Conservation (phyloP, 306 rosid species). For the Pterocarpus santalinus region DNA sequence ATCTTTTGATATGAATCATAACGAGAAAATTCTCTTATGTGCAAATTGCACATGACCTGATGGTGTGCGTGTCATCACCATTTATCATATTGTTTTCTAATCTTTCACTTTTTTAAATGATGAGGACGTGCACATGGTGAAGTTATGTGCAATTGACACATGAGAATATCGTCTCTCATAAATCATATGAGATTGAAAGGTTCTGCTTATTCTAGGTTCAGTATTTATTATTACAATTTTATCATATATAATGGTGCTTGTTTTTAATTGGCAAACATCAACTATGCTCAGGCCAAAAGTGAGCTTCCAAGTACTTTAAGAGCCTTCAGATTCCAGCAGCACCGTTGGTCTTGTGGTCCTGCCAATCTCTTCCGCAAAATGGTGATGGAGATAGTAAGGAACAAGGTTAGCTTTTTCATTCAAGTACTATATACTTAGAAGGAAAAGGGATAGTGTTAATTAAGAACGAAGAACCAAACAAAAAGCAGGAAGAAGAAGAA, state of each 20-base stretch:
- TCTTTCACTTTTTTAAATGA: too few species aligned
- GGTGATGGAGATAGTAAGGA: slow-evolving; percentile 89
- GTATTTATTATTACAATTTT: neutral
- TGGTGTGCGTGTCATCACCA: too few species aligned
- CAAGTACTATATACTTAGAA: neutral
- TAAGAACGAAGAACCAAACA: neutral
- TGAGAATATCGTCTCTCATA: too few species aligned
- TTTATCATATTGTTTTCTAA: too few species aligned
- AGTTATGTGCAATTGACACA: too few species aligned
- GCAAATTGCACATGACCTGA: too few species aligned
- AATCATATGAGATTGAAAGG: too few species aligned
- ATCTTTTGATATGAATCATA: too few species aligned
- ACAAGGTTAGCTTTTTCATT: slow-evolving; percentile 65
- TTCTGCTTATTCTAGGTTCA: neutral
- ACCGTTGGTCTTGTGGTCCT: slow-evolving; percentile 99
- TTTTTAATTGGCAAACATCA: neutral
- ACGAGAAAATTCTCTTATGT: too few species aligned
- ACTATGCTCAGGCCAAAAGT: slow-evolving; percentile 76
- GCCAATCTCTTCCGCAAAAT: slow-evolving; percentile 97
- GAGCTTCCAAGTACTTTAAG: slow-evolving; percentile 98
- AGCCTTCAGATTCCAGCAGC: slow-evolving; percentile 99
- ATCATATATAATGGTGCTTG: neutral
- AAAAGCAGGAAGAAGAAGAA: neutral
- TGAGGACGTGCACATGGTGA: too few species aligned
- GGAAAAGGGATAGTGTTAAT: neutral